Percentiles rank a stretch among this genome's conserved stretches.
Conservation (phyloP, 306 rosid species). For the Vachellia pachyceras region DNA sequence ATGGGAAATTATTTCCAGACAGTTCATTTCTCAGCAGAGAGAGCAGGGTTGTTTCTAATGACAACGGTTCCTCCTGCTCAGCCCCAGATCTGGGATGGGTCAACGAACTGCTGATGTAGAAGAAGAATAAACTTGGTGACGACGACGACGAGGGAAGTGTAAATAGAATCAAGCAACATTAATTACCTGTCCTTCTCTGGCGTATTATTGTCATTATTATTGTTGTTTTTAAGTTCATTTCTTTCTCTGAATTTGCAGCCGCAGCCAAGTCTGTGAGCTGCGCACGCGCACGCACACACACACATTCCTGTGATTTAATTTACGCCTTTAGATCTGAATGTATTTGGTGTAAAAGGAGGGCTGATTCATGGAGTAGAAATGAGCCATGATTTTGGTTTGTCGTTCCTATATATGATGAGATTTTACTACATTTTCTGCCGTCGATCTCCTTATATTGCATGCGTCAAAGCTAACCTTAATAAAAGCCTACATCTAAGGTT, state of each 20-base stretch:
- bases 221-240: conserved; percentile 37
- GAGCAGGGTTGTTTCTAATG: conserved; percentile 24
- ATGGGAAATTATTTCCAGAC: conserved; percentile 11
- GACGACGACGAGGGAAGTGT: conserved; percentile 44
- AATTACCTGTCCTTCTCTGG: conserved; percentile 19
- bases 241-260: conserved; percentile 43
- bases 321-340: conserved; percentile 28
- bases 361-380: conserved; percentile 25
- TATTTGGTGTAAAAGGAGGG: conserved; percentile 25
- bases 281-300: no score
- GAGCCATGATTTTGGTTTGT: background rate
- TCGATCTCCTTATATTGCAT: conserved; percentile 17
- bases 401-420: background rate
- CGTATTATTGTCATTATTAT: conserved; percentile 39
- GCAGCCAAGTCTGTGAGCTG: conserved; percentile 33
- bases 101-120: conserved; percentile 83
- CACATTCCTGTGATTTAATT: conserved; percentile 37
- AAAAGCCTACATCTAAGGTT: conserved; percentile 13
- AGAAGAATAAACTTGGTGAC: background rate
- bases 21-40: conserved; percentile 29
- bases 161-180: conserved; percentile 45
- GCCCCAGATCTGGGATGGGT: conserved; percentile 94
- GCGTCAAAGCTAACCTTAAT: conserved; percentile 39
- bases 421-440: background rate
- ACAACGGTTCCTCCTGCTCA: conserved; percentile 40